Evolutionary conservation across 2,329 filamentous ascomycete genomes (phyloP), one percentile per base, ranked within the genome.

Genomic region (Orbilia quercus): DNA sequence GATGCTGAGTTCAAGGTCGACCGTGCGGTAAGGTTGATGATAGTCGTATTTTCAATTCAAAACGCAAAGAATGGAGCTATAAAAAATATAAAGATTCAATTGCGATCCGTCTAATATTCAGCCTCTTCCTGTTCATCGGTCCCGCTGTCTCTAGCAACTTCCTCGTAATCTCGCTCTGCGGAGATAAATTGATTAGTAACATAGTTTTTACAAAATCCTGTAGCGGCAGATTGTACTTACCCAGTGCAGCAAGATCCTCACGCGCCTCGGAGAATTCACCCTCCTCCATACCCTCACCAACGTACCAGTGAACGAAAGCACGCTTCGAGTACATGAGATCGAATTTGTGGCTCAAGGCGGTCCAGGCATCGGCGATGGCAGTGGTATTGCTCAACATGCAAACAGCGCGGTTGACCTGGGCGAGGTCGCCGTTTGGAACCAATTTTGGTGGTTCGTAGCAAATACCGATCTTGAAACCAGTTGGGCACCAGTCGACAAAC

Each of bases 301-400:
- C 95, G 80, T 98, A 99, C 95, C 95, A 99, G 85, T 99, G 95
- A 77, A 99, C 95, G 84, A 99, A 99, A 75, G 95, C 95, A 86
- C 95, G 95, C 90, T 99, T 99, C 83, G 92, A 96, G 89, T 98
- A 97, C 95, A 99, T 99, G 82, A 99, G 91, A 81, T 99, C 95
- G 86, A 99, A 99, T 86, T 99, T 99, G 88, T 90, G 88, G 75
- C 92, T 96, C 77, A 99, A 88, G 77, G 92, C 92, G 76, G 91
- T 93, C 95, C 95, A 99, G 76, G 95, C 95, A 85, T 98, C 94
- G 80, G 94, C 91, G 80, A 99, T 99, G 80, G 95, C 94, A 59
- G 95, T 99, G 79, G 95, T 99, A 88, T 99, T 96, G 84, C 91
- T 94, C 76, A 99, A 86, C 95, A 99, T 98, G 89, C 94, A 97